A percentile compares a stretch with the other conserved stretches of the same genome.
Conservation (phyloP, 1,139 yeast genomes). For the Yamadazyma buinensis region DNA sequence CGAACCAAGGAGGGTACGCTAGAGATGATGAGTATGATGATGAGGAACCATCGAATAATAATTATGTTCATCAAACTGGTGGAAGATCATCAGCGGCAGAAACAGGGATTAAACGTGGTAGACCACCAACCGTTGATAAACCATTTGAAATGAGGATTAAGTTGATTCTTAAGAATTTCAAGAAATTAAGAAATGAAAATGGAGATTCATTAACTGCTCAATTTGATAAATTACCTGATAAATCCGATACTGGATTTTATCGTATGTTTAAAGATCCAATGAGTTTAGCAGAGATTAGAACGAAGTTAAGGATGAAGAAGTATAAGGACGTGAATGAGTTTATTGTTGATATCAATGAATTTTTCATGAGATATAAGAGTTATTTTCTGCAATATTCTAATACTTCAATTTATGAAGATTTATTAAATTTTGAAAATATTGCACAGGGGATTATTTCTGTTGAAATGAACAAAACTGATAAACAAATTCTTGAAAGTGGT, state of each 20-base stretch:
- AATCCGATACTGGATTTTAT: constrained; percentile 66
- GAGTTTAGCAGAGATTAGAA: constrained; percentile 75
- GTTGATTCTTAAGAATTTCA: constrained; percentile 74
- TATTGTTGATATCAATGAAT: constrained; percentile 67
- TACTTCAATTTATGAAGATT: constrained; percentile 56
- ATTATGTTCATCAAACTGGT: background rate
- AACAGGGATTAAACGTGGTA: constrained; percentile 75
- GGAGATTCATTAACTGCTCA: constrained; percentile 48
- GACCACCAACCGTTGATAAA: constrained; percentile 93
- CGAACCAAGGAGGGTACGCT: constrained; percentile 20
- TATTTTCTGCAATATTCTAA: constrained; percentile 53
- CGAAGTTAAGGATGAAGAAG: constrained; percentile 81
- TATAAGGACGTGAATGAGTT: constrained; percentile 74
- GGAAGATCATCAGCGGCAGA: constrained; percentile 23
- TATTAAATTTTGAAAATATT: constrained; percentile 56
- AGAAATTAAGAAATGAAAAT: constrained; percentile 61
- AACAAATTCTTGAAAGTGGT: constrained; percentile 65
- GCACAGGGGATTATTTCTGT: constrained; percentile 59
- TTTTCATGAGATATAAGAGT: constrained; percentile 69
- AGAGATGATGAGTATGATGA: constrained; percentile 39
- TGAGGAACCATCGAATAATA: constrained; percentile 21
- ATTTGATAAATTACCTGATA: constrained; percentile 85
- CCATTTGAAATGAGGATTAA: constrained; percentile 93
- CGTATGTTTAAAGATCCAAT: constrained; percentile 64
- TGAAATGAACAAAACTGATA: constrained; percentile 79